These are phyloP conservation scores for Niebla homalea DNA, from an alignment of 495 filamentous ascomycete genomes.

Conservation along the genomic window DNA sequence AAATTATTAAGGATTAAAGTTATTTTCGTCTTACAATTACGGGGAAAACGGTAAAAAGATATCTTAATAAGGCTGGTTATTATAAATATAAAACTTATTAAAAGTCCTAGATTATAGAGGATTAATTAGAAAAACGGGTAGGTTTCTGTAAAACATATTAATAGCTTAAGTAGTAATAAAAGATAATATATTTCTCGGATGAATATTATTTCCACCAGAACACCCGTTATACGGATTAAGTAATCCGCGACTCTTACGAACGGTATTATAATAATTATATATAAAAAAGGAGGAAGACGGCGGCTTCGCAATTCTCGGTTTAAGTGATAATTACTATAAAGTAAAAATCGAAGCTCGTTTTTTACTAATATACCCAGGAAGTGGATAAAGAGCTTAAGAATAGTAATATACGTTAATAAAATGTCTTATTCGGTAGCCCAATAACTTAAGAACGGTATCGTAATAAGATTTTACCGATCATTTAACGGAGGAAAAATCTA, in stretches of 20 bases:
- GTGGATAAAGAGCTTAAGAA: neutral
- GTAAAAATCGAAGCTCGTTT: neutral
- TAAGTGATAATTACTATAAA: neutral
- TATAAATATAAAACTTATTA: neutral
- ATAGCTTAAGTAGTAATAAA: neutral
- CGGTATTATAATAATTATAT: neutral
- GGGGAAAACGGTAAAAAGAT: neutral
- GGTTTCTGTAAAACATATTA: neutral
- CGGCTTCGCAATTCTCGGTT: neutral
- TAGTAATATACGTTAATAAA: neutral
- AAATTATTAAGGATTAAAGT: neutral
- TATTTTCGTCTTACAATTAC: no score
- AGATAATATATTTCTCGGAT: neutral
- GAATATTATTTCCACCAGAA: neutral
- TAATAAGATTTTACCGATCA: neutral
- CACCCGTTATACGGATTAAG: neutral
- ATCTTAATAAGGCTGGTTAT: neutral
- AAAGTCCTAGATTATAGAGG: neutral
- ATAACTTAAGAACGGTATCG: slow-evolving; percentile 1
- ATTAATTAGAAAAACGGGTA: neutral
- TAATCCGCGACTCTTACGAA: neutral
- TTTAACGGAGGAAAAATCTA: neutral
- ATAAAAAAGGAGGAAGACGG: neutral
- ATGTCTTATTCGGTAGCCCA: neutral
- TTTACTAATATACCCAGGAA: neutral